These are phyloP conservation scores for Hypocreales sp. DNA, from an alignment of 2,329 filamentous ascomycete genomes.

Conservation along the genomic window DNA sequence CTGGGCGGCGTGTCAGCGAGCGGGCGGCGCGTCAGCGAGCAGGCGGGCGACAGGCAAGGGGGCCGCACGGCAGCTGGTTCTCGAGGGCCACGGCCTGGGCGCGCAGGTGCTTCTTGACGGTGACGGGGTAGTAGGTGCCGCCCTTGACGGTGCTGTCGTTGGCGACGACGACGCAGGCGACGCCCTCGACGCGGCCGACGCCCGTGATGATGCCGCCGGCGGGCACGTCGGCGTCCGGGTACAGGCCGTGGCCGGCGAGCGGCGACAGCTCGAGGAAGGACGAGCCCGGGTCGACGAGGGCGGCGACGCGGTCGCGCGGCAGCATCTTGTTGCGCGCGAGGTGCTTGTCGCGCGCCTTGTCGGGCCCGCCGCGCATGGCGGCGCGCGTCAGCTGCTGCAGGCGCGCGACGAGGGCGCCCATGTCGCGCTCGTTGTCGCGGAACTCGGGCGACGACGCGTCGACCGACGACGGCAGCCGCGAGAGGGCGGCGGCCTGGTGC, in stretches of 20 bases:
- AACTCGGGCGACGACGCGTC: conserved; percentile 68
- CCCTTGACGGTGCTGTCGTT: conserved; percentile 97
- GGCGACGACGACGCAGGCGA: conserved; percentile 82
- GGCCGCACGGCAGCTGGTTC: conserved; percentile 52
- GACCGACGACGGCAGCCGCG: conserved; percentile 58
- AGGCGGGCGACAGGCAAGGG: conserved; percentile 3
- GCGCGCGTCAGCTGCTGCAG: conserved; percentile 56
- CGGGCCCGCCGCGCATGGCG: conserved; percentile 61
- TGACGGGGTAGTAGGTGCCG: conserved; percentile 92
- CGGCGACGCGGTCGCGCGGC: conserved; percentile 73
- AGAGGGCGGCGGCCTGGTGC: conserved; percentile 71
- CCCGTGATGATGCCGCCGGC: conserved; percentile 87
- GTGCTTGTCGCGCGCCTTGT: conserved; percentile 79
- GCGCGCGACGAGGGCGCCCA: conserved; percentile 55
- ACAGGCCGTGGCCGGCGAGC: conserved; percentile 76
- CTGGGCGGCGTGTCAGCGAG: conserved; percentile 14
- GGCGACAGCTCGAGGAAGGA: conserved; percentile 88
- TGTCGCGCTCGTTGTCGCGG: conserved; percentile 63
- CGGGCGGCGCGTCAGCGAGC: conserved; percentile 2
- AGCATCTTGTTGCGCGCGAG: conserved; percentile 85
- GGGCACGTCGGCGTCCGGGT: conserved; percentile 74
- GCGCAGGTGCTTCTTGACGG: conserved; percentile 90
- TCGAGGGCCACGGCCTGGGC: conserved; percentile 84
- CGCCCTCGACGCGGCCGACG: conserved; percentile 77
- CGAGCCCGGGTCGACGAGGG: conserved; percentile 76